phyloP scores from a whole-genome alignment of 2,329 filamentous ascomycete species.

The Trichoderma hamatum region DNA sequence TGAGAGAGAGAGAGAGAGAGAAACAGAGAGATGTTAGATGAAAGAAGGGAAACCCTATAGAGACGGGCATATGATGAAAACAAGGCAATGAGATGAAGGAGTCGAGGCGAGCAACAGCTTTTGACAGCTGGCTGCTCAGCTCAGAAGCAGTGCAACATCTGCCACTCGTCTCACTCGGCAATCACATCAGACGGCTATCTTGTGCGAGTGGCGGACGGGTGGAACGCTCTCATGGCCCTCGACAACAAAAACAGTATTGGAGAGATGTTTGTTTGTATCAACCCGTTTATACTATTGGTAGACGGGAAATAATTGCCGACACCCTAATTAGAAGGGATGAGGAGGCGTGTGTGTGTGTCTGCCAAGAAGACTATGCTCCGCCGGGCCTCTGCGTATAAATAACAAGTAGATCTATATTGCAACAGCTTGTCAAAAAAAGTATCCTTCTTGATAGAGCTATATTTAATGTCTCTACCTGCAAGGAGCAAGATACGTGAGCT shows the following conservation, averaged over 20 bases:
- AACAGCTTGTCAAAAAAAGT: too few relatives aligned
- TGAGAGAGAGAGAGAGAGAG: too few relatives aligned
- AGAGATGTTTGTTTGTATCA: neutral
- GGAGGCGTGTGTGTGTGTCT: neutral
- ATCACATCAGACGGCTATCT: neutral
- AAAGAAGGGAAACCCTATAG: neutral
- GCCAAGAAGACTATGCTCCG: too few relatives aligned
- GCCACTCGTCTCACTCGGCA: constrained; percentile 4
- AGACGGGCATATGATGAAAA: neutral
- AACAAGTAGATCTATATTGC: too few relatives aligned
- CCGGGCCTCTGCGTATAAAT: too few relatives aligned
- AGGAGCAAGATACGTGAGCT: too few relatives aligned
- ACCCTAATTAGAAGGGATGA: neutral
- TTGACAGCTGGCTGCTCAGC: neutral
- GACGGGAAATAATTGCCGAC: neutral
- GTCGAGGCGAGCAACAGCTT: neutral
- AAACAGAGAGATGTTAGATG: neutral
- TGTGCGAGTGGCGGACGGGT: neutral
- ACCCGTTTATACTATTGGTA: neutral
- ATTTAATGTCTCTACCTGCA: too few relatives aligned
- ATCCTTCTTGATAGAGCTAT: too few relatives aligned
- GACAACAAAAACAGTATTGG: neutral
- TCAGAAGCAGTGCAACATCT: neutral
- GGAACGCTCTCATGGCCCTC: neutral
- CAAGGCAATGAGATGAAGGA: neutral